Evolutionary conservation across 1,284 basidiomycete species (phyloP), one percentile per base, ranked within the genome.

Genomic region (Apiotrichum mycotoxinovorans): DNA sequence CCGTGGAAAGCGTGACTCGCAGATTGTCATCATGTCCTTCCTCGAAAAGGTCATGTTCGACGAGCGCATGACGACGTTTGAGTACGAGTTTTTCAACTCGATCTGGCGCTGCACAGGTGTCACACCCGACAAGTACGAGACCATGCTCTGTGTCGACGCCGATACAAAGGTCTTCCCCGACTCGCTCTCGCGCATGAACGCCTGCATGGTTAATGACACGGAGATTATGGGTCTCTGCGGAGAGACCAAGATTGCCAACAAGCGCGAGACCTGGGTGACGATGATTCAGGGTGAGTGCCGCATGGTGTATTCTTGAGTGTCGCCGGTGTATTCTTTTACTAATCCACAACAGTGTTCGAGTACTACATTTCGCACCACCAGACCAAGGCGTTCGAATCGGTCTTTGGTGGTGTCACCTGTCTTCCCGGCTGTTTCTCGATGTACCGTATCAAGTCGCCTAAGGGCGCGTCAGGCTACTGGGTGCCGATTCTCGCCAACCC

Each of bases 381-480:
- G 82, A 96, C 91, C 54, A 98, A 99, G 81, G 93, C 94, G 1
- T 98, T 98, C 80, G 95, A 99, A 78, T 94, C 94, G 10, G 94
- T 98, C 83, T 98, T 98, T 70, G 96, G 95, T 70, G 95, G 95
- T 84, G 96, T 98, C 33, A 98, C 96, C 60, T 98, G 96, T 86
- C 82, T 98, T 66, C 95, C 96, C 17, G 96, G 95, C 66, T 98
- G 95, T 80, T 98, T 98, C 85, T 92, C 88, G 63, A 98, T 98
- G 91, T 98, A 98, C 79, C 87, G 96, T 66, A 91, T 98, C 84
- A 98, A 98, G 80, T 90, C 94, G 20, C 90, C 92, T 40, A 98
- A 95, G 78, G 89, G 89, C 51, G 87, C 88, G 66, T 78, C 67
- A 73, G 92, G 91, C 17, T 98, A 94, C 78, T 98, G 95, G 96